A percentile compares a stretch with the other conserved stretches of the same genome.
phyloP scores from a whole-genome alignment of 179 eudicot genomes.

The Corrigiola litoralis region DNA sequence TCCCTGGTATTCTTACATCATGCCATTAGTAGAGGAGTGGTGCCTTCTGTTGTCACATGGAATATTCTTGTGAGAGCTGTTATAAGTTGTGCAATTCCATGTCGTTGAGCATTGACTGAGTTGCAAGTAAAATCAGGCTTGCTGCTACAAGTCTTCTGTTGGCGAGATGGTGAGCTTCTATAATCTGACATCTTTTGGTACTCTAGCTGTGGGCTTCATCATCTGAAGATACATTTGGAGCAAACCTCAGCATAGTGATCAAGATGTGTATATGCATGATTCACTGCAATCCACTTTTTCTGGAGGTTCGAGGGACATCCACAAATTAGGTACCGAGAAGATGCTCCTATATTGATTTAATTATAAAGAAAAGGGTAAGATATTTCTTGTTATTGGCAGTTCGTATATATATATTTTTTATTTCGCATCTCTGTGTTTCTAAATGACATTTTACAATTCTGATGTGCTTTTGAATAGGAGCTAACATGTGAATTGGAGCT shows the following conservation, averaged over 20 bases:
- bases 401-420: no score
- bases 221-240: background rate
- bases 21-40: constrained; percentile 51
- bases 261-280: no score
- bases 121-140: background rate
- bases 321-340: no score
- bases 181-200: background rate
- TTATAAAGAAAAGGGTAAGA: no score
- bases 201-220: background rate
- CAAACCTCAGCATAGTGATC: background rate
- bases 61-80: constrained; percentile 78
- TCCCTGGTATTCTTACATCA: constrained; percentile 52
- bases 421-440: no score
- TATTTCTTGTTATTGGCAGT: background rate
- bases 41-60: constrained; percentile 68
- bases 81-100: constrained; percentile 14
- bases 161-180: background rate
- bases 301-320: no score
- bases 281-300: no score
- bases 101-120: background rate
- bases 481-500: no score
- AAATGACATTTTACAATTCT: no score
- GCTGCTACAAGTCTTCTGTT: background rate
- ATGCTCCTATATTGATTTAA: no score
- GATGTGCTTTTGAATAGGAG: no score